phyloP scores from a whole-genome alignment of 140 eudicot species.

The Flaveria floridana region DNA sequence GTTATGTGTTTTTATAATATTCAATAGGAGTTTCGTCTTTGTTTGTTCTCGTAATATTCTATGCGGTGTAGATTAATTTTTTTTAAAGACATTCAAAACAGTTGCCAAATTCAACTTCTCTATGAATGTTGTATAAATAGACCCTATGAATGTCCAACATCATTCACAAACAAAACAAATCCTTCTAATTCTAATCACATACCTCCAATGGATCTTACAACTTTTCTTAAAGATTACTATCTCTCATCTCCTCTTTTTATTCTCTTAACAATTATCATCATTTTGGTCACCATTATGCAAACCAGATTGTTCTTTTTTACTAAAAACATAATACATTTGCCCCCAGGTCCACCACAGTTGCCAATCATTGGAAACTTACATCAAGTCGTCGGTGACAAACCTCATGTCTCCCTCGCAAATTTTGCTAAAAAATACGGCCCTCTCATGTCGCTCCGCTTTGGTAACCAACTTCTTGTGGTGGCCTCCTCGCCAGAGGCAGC shows the following conservation, averaged over 20 bases:
- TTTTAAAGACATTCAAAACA: no score
- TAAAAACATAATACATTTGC: not conserved
- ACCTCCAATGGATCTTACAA: not conserved
- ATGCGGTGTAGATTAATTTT: no score
- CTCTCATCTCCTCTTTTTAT: not conserved
- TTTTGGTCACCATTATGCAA: not conserved
- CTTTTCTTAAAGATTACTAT: not conserved
- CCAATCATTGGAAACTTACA: not conserved
- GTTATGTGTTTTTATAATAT: no score
- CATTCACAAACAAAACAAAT: not conserved
- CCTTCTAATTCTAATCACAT: not conserved
- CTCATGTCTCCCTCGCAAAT: not conserved
- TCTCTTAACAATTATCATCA: not conserved
- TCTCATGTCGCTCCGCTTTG: not conserved
- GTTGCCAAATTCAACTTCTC: no score
- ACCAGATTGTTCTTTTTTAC: not conserved
- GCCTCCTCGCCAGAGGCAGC: no score
- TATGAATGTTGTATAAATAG: no score
- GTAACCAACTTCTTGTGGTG: no score
- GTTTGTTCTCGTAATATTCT: no score
- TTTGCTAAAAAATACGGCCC: not conserved
- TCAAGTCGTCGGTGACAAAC: not conserved
- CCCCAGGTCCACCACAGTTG: not conserved
- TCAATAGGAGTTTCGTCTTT: no score
- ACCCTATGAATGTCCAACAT: not conserved